These are phyloP conservation scores for Pseudohyphozyma bogoriensis DNA, from an alignment of 768 basidiomycete genomes.

Conservation along the genomic window DNA sequence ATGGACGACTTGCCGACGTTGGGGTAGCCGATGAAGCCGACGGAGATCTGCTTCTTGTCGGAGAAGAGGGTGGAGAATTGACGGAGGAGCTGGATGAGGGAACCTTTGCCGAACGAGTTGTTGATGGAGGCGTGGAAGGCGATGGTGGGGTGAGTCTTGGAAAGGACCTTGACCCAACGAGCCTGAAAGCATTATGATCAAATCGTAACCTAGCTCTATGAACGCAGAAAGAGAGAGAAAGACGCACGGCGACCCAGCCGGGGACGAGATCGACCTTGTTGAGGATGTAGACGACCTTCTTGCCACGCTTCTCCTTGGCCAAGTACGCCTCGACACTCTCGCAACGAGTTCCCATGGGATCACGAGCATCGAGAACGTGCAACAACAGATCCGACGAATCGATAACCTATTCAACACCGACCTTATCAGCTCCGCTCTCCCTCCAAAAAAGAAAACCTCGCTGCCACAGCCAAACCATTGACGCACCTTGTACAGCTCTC, in stretches of 20 bases:
- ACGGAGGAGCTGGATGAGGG: constrained; percentile 88
- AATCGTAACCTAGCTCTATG: not conserved
- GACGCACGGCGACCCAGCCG: constrained; percentile 94
- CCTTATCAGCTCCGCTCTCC: not conserved
- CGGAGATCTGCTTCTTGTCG: constrained; percentile 98
- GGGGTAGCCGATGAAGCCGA: constrained; percentile 95
- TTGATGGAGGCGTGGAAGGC: constrained; percentile 98
- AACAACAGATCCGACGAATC: constrained; percentile 96
- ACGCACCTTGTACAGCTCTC: constrained; percentile 76
- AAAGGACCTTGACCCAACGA: constrained; percentile 89
- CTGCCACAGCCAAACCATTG: not conserved
- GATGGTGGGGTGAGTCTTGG: constrained; percentile 87
- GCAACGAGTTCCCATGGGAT: constrained; percentile 90
- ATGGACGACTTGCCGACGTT: constrained; percentile 96
- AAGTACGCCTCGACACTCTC: constrained; percentile 86
- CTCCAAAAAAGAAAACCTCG: no score
- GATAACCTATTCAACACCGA: constrained; percentile 50
- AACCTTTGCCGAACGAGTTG: constrained; percentile 97
- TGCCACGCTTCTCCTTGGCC: constrained; percentile 91
- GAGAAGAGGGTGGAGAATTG: constrained; percentile 95
- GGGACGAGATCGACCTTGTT: constrained; percentile 99
- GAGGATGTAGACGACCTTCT: constrained; percentile 89
- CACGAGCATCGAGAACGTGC: constrained; percentile 88
- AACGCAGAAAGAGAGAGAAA: not conserved
- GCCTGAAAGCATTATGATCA: constrained; percentile 48